A percentile compares a stretch with the other conserved stretches of the same genome.
Evolutionary conservation across 257 asterid genomes (phyloP).

Genomic region (Cinchona pubescens): DNA sequence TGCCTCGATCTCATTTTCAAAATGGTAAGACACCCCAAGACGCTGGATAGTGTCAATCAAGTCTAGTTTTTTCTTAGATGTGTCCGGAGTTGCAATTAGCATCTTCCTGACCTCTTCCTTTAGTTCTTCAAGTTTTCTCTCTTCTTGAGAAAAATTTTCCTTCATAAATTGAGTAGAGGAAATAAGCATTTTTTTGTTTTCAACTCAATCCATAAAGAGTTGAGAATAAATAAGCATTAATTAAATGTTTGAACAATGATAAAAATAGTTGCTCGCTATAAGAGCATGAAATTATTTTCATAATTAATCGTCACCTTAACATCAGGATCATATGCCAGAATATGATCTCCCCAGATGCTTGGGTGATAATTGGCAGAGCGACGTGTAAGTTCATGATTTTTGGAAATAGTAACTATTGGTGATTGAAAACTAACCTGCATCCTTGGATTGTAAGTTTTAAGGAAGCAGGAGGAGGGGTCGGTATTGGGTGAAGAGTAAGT

Average conservation of each 20-base stretch:
- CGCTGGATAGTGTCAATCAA: conserved; percentile 23
- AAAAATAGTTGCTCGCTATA: background rate
- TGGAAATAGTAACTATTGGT: too few relatives aligned
- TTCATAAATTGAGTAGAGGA: background rate
- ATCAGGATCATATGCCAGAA: conserved; percentile 9
- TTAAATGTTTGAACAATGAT: too few relatives aligned
- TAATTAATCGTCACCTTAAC: background rate
- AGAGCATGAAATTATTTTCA: too few relatives aligned
- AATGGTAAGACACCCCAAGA: conserved; percentile 33
- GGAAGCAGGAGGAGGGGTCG: too few relatives aligned
- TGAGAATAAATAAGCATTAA: too few relatives aligned
- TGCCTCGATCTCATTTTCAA: conserved; percentile 16
- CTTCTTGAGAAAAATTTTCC: conserved; percentile 2
- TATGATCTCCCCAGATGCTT: conserved; percentile 25
- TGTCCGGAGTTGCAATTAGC: background rate
- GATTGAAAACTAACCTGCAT: too few relatives aligned
- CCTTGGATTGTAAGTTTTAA: too few relatives aligned
- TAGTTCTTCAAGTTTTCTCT: background rate
- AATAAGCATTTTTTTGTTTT: too few relatives aligned
- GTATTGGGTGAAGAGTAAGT: too few relatives aligned
- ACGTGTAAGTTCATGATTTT: background rate
- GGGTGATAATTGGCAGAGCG: conserved; percentile 20
- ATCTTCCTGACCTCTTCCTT: conserved; percentile 12
- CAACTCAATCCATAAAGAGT: too few relatives aligned
- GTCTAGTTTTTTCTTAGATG: background rate